Evolutionary conservation across 257 asterid genomes (phyloP).

Genomic region (Nicotiana benthamiana): DNA sequence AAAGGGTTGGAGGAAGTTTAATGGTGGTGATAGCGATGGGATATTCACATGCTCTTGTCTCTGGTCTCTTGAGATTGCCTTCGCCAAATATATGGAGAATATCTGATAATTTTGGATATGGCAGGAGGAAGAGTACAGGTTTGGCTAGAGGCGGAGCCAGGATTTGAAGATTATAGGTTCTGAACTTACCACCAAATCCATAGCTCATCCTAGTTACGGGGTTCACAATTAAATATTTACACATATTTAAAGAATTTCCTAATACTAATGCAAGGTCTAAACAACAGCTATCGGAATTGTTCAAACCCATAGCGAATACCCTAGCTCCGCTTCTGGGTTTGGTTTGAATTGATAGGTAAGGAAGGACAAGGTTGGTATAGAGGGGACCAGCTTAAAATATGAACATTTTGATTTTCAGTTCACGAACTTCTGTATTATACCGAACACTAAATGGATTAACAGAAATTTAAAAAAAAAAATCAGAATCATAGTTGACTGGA

Average conservation of each 20-base stretch:
- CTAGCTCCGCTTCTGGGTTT: background rate
- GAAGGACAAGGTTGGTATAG: background rate
- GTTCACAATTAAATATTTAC: no score
- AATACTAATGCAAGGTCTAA: no score
- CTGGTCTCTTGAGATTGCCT: background rate
- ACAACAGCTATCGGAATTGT: no score
- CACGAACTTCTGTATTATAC: background rate
- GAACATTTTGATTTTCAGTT: background rate
- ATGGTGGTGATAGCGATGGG: background rate
- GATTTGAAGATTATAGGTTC: no score
- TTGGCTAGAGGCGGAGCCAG: no score
- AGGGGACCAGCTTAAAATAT: background rate
- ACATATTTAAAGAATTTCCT: no score
- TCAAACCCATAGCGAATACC: no score
- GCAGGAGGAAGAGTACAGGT: background rate
- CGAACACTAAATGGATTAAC: background rate
- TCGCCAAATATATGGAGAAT: background rate
- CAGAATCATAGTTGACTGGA: background rate
- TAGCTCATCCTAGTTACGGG: no score
- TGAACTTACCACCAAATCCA: no score
- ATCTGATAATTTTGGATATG: background rate
- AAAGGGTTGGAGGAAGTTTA: background rate
- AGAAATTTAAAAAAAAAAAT: background rate
- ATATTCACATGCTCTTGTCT: background rate
- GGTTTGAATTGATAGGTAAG: background rate